Evolutionary conservation across 345 rosid genomes (phyloP), one percentile per base, ranked within the genome.

Genomic region (Gossypium sturtianum): DNA sequence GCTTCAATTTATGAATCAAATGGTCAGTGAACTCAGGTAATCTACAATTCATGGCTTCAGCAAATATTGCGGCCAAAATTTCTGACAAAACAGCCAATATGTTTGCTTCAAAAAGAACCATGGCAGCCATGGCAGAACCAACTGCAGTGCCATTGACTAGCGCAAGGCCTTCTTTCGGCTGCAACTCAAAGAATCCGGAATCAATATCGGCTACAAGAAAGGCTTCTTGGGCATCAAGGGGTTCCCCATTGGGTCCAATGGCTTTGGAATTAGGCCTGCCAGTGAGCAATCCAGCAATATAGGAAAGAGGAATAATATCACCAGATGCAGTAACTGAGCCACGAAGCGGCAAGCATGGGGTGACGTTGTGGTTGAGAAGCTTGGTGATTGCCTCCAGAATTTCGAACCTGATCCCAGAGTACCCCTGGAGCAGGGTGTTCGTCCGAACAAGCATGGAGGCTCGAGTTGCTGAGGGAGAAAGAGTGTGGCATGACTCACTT

Each of bases 321-420:
- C 92, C 92, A 1, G 90, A 90, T 74, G 94, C 92, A 0, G 92
- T 83, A 29, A 29, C 38, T 29, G 38, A 29, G 38, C 4, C 38
- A 29, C 6, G 6, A 29, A 4, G 38, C 4, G 94, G 94, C 59
- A 90, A 73, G 75, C 90, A 85, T 0, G 92, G 94, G 69, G 90
- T 88, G 80, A 90, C 77, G 78, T 90, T 82, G 71, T 79, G 70
- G 78, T 90, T 90, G 9, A 88, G 87, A n/a, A 90, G 80, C 77
- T 79, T 86, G 23, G 94, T 77, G 47, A 90, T 85, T 22, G 94
- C 88, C 74, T 90, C 92, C 47, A 88, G 77, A 70, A 90, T 87
- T 66, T 90, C 86, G 3, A 90, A 90, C 48, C 92, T 80, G 78
- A 90, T 90, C 11, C 94, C 94, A 0, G 94, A 90, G 81, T 88